Conservation (phyloP, 306 rosid species). For the Carpinus fangiana region DNA sequence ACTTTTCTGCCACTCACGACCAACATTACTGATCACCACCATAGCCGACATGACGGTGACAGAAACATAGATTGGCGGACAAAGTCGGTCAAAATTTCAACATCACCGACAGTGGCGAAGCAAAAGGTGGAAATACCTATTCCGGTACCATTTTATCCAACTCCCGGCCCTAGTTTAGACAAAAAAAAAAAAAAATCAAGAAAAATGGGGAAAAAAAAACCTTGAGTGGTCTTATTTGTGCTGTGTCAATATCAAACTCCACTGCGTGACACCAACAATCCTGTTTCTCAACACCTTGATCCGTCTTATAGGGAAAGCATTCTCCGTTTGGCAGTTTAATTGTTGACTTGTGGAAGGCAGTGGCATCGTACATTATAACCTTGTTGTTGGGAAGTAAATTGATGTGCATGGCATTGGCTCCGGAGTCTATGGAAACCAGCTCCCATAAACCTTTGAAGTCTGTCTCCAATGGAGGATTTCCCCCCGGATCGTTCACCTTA, state of each 20-base stretch:
- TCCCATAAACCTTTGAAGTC: slow-evolving; percentile 47
- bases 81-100: too few species aligned
- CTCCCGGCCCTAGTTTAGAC: too few species aligned
- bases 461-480: slow-evolving; percentile 27
- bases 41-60: too few species aligned
- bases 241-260: slow-evolving; percentile 51
- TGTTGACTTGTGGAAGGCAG: slow-evolving; percentile 49
- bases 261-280: slow-evolving; percentile 82
- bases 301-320: slow-evolving; percentile 47
- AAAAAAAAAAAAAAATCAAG: background rate
- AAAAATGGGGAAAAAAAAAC: slow-evolving; percentile 19
- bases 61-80: too few species aligned
- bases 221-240: slow-evolving; percentile 67
- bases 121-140: too few species aligned
- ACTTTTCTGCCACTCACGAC: too few species aligned
- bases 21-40: too few species aligned
- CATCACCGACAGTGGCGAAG: too few species aligned
- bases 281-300: background rate
- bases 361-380: slow-evolving; percentile 55
- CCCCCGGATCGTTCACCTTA: background rate
- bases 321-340: slow-evolving; percentile 41
- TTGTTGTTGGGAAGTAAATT: slow-evolving; percentile 70
- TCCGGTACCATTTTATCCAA: too few species aligned
- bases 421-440: slow-evolving; percentile 32
- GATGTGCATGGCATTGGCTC: slow-evolving; percentile 78